A percentile compares a stretch with the other conserved stretches of the same genome.
Conservation (phyloP, 1,284 basidiomycete genomes). For the Golubevia sp. region DNA sequence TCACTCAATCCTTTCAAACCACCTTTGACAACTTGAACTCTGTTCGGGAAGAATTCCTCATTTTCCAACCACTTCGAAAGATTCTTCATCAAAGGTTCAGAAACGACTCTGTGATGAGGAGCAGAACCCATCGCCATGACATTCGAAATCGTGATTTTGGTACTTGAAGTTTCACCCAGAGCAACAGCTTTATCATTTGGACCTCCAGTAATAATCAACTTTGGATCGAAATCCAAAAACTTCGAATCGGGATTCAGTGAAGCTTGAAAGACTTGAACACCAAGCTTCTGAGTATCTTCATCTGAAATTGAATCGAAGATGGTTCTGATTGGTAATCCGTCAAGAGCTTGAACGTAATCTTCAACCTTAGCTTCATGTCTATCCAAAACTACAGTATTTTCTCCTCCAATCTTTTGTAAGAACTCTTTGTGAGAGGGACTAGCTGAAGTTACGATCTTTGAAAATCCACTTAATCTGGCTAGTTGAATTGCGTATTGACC, state of each 20-base stretch:
- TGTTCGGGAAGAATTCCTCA: slow-evolving; percentile 25
- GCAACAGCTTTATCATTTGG: neutral
- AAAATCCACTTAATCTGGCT: slow-evolving; percentile 33
- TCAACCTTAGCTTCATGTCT: slow-evolving; percentile 14
- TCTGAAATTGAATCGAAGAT: slow-evolving; percentile 36
- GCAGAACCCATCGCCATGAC: too few species aligned
- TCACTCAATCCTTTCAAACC: slow-evolving; percentile 24
- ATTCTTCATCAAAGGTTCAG: slow-evolving; percentile 20
- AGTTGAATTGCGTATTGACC: slow-evolving; percentile 46
- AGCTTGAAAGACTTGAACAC: slow-evolving; percentile 27
- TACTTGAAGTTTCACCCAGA: neutral
- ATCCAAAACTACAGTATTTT: slow-evolving; percentile 14
- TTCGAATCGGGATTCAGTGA: too few species aligned
- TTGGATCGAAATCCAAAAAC: neutral
- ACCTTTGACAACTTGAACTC: slow-evolving; percentile 22
- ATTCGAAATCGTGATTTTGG: neutral
- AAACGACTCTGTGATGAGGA: neutral
- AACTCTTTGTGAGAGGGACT: slow-evolving; percentile 19
- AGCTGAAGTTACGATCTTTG: slow-evolving; percentile 30
- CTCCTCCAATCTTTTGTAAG: slow-evolving; percentile 32
- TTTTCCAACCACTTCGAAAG: slow-evolving; percentile 29
- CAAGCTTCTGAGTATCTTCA: slow-evolving; percentile 20
- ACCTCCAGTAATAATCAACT: too few species aligned
- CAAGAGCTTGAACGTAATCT: slow-evolving; percentile 14
- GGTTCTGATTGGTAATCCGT: slow-evolving; percentile 4